Percentiles rank a stretch among this genome's conserved stretches.
These are phyloP conservation scores for Yamadazyma trypodendri DNA, from an alignment of 1,139 yeast species.

Conservation along the genomic window DNA sequence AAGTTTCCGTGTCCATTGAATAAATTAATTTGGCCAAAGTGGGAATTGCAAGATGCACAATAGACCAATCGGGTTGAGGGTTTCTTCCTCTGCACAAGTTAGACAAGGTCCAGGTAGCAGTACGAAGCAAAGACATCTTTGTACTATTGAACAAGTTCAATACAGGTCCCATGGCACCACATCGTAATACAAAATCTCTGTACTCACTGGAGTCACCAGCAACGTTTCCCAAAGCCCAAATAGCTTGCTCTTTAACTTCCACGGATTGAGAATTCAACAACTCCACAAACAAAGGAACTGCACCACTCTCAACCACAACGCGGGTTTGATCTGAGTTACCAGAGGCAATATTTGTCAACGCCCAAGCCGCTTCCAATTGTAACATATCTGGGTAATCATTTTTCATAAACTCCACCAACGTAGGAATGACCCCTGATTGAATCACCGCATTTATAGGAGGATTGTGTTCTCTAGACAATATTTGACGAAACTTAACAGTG, in stretches of 20 bases:
- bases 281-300: slow-evolving; percentile 87
- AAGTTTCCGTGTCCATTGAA: slow-evolving; percentile 87
- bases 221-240: slow-evolving; percentile 98
- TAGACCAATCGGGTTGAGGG: slow-evolving; percentile 94
- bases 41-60: slow-evolving; percentile 85
- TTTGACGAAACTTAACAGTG: slow-evolving; percentile 89
- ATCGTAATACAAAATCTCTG: slow-evolving; percentile 82
- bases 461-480: slow-evolving; percentile 88
- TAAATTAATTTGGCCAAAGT: slow-evolving; percentile 88
- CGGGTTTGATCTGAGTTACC: slow-evolving; percentile 89
- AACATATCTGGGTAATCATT: slow-evolving; percentile 79
- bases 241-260: slow-evolving; percentile 97
- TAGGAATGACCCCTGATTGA: slow-evolving; percentile 89
- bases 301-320: slow-evolving; percentile 88
- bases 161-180: slow-evolving; percentile 89
- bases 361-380: slow-evolving; percentile 99
- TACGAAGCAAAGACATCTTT: slow-evolving; percentile 84
- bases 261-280: slow-evolving; percentile 75
- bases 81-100: slow-evolving; percentile 94
- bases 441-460: slow-evolving; percentile 98
- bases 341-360: slow-evolving; percentile 96
- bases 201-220: slow-evolving; percentile 93
- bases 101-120: slow-evolving; percentile 97
- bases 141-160: slow-evolving; percentile 74
- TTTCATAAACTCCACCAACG: slow-evolving; percentile 81